Conservation (phyloP, 495 filamentous ascomycete genomes). For the Annulohypoxylon nitens region DNA sequence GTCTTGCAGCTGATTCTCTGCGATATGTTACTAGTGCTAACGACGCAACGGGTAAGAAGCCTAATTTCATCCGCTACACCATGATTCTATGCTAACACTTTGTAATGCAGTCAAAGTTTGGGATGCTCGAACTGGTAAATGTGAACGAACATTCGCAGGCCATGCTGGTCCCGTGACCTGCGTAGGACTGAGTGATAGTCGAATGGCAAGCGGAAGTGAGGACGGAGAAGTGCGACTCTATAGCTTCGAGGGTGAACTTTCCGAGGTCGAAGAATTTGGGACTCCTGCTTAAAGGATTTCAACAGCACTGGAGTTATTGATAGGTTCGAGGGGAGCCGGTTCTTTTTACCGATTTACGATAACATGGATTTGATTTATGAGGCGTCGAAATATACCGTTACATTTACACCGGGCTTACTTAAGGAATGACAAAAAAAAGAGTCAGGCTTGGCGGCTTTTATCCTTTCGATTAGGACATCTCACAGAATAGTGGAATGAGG, state of each 20-base stretch:
- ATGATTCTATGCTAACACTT: constrained; percentile 25
- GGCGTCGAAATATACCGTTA: constrained; percentile 43
- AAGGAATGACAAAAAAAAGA: constrained; percentile 26
- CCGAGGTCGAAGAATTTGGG: constrained; percentile 51
- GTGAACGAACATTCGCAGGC: constrained; percentile 90
- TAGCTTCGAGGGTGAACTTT: constrained; percentile 73
- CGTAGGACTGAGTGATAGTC: constrained; percentile 87
- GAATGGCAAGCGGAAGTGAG: constrained; percentile 90
- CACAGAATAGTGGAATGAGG: constrained; percentile 19
- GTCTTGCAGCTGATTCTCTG: constrained; percentile 89
- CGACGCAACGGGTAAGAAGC: constrained; percentile 81
- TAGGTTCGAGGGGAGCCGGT: neutral
- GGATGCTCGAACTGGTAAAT: constrained; percentile 91
- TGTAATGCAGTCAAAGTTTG: constrained; percentile 75
- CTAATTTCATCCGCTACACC: neutral
- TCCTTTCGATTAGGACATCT: constrained; percentile 17
- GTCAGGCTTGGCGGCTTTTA: constrained; percentile 8
- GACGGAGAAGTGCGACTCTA: constrained; percentile 92
- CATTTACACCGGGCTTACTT: constrained; percentile 21
- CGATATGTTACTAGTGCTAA: constrained; percentile 89
- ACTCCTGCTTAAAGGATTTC: constrained; percentile 50
- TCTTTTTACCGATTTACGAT: constrained; percentile 16
- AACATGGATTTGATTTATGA: constrained; percentile 30
- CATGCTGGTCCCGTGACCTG: constrained; percentile 93
- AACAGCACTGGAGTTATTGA: neutral